Conservation (phyloP, 257 asterid genomes). For the Nicotiana noctiflora region DNA sequence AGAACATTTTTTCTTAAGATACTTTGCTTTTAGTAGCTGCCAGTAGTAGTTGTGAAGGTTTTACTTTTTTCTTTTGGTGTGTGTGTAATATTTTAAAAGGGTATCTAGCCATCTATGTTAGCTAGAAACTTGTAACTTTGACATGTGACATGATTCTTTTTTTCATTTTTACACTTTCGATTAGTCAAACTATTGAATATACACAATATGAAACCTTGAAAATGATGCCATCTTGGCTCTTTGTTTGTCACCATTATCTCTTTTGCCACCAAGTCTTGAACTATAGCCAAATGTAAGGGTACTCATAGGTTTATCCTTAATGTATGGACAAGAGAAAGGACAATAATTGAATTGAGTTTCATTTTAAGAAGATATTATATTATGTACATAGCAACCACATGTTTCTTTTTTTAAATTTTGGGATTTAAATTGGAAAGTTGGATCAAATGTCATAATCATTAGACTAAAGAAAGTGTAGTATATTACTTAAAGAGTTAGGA, state of each 20-base stretch:
- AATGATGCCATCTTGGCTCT: neutral
- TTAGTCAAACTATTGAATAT: neutral
- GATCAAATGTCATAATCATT: slow-evolving; percentile 3
- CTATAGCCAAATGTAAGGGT: neutral
- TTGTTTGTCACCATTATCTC: neutral
- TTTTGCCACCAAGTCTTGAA: neutral
- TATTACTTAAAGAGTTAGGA: neutral
- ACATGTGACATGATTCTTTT: neutral
- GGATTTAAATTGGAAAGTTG: neutral
- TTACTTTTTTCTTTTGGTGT: neutral
- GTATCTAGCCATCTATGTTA: neutral
- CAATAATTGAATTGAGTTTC: neutral
- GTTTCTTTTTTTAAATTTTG: no score
- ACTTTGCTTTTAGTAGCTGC: neutral
- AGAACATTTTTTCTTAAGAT: slow-evolving; percentile 6
- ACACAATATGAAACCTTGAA: neutral
- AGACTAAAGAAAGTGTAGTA: neutral
- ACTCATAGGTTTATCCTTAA: no score
- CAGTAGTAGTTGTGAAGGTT: slow-evolving; percentile 1
- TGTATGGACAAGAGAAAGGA: neutral
- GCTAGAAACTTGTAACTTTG: neutral
- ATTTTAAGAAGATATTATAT: neutral
- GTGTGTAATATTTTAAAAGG: neutral
- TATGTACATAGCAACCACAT: neutral
- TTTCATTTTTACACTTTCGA: neutral